These are phyloP conservation scores for Alternaria gaisen DNA, from an alignment of 2,329 filamentous ascomycete genomes.

Conservation along the genomic window DNA sequence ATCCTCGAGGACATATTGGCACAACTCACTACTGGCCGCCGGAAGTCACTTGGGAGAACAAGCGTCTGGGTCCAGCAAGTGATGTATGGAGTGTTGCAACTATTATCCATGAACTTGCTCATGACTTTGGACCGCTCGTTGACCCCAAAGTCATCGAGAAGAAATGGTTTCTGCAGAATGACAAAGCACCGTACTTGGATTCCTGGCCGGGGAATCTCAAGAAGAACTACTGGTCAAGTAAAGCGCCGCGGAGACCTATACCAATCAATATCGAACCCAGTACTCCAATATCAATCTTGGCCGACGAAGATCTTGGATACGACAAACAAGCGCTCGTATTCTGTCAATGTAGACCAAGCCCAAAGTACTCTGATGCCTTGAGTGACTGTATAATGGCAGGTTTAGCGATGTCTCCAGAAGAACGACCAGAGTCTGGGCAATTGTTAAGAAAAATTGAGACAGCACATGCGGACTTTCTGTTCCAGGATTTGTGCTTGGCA, in stretches of 20 bases:
- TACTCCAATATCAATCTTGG: background rate
- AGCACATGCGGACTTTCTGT: background rate
- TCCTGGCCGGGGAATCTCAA: conserved; percentile 2
- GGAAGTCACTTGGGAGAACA: conserved; percentile 30
- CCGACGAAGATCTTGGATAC: background rate
- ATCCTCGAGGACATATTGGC: conserved; percentile 12
- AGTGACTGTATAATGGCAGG: conserved; percentile 28
- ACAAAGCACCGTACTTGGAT: background rate
- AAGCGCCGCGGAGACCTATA: conserved; percentile 14
- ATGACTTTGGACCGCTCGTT: conserved; percentile 26
- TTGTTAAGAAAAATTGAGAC: background rate
- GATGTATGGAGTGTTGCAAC: conserved; percentile 41
- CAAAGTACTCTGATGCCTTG: conserved; percentile 25
- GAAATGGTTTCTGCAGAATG: background rate
- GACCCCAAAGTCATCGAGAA: conserved; percentile 5
- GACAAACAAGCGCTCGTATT: background rate
- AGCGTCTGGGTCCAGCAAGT: conserved; percentile 15
- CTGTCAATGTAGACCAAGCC: conserved; percentile 18
- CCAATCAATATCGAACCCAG: conserved; percentile 22
- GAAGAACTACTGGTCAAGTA: conserved; percentile 19
- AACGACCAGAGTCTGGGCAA: conserved; percentile 16
- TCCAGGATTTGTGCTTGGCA: background rate
- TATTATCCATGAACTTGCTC: conserved; percentile 35
- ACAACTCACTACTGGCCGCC: conserved; percentile 31
- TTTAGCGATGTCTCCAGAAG: conserved; percentile 15